A percentile compares a stretch with the other conserved stretches of the same genome.
Conservation (phyloP, 495 filamentous ascomycete species). For the Penicillium canariense region DNA sequence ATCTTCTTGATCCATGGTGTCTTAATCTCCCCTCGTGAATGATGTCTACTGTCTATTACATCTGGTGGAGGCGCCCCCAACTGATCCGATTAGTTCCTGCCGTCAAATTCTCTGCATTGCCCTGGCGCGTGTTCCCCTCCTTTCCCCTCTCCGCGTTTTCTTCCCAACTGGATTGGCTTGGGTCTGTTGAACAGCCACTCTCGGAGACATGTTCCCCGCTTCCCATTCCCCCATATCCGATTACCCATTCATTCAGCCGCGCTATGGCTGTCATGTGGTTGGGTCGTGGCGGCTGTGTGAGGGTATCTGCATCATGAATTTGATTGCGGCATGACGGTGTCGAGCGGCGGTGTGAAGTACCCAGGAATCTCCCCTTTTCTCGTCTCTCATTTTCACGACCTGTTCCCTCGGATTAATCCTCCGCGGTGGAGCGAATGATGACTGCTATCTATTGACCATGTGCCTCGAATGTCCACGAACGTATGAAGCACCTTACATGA, state of each 20-base stretch:
- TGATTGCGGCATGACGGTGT: conserved; percentile 21
- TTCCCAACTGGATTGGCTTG: conserved; percentile 35
- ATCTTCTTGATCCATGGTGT: neutral
- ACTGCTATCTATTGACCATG: conserved; percentile 21
- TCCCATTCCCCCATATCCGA: conserved; percentile 17
- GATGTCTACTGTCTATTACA: conserved; percentile 1
- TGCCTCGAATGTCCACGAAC: conserved; percentile 32
- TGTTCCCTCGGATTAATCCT: conserved; percentile 10
- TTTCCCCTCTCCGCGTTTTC: conserved; percentile 1
- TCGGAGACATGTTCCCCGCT: conserved; percentile 18
- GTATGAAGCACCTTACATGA: conserved; percentile 35
- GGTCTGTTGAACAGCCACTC: conserved; percentile 24
- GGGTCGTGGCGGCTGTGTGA: conserved; percentile 5
- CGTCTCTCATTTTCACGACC: conserved; percentile 17
- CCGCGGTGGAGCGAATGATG: conserved; percentile 19
- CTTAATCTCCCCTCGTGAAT: neutral
- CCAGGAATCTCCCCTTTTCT: neutral
- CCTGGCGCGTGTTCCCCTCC: conserved; percentile 14
- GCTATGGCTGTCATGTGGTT: conserved; percentile 3
- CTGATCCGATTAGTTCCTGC: neutral
- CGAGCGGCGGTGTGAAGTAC: conserved; percentile 4
- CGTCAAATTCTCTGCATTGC: conserved; percentile 17
- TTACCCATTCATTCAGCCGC: neutral
- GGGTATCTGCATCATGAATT: conserved; percentile 22
- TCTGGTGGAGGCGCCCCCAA: neutral